phyloP scores from a whole-genome alignment of 2,329 filamentous ascomycete genomes.

The Penicillium sp. region DNA sequence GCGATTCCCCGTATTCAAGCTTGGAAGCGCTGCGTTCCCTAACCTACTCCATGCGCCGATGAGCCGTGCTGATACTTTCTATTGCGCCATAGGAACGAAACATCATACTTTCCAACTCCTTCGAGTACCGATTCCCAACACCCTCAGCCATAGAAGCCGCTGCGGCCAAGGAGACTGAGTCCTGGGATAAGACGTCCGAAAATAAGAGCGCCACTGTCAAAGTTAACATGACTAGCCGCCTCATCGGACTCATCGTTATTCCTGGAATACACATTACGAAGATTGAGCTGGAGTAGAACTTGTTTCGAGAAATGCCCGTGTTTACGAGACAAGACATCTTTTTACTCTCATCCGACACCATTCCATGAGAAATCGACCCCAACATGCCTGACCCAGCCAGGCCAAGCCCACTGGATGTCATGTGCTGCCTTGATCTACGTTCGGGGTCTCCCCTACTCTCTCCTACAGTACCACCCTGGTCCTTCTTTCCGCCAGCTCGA shows the following conservation, averaged over 20 bases:
- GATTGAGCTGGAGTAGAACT: conserved; percentile 76
- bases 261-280: conserved; percentile 81
- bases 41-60: not conserved
- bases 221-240: conserved; percentile 77
- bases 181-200: conserved; percentile 20
- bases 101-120: conserved; percentile 77
- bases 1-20: conserved; percentile 23
- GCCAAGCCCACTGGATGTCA: conserved; percentile 3
- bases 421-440: not conserved
- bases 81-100: conserved; percentile 69
- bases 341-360: not conserved
- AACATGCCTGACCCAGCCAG: conserved; percentile 6
- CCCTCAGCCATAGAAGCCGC: conserved; percentile 45
- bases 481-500: conserved; percentile 7
- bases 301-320: conserved; percentile 9
- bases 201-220: conserved; percentile 43
- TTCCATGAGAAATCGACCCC: conserved; percentile 11
- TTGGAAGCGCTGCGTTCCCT: not conserved
- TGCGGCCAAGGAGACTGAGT: conserved; percentile 32
- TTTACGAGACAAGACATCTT: conserved; percentile 13
- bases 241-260: conserved; percentile 84
- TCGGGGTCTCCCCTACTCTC: conserved; percentile 6
- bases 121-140: conserved; percentile 82
- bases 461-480: not conserved
- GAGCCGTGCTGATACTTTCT: conserved; percentile 6